phyloP scores from a whole-genome alignment of 371 early-diverging fungal genomes.

The Mortierella sp. region DNA sequence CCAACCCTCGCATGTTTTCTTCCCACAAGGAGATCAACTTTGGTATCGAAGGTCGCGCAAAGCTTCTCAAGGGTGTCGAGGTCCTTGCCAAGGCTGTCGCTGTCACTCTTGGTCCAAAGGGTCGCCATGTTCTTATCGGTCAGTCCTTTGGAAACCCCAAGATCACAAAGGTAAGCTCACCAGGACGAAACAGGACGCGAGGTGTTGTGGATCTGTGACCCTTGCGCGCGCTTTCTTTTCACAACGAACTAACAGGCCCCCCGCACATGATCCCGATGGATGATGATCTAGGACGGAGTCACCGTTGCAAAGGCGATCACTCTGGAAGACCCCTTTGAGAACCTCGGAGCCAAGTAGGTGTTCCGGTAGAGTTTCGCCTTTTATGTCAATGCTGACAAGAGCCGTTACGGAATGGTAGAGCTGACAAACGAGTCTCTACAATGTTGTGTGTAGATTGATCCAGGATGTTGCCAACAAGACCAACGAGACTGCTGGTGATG shows the following conservation, averaged over 20 bases:
- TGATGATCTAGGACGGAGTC: slow-evolving; percentile 89
- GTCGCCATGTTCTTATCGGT: slow-evolving; percentile 97
- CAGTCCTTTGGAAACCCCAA: slow-evolving; percentile 97
- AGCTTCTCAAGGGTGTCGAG: slow-evolving; percentile 93
- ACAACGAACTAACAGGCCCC: too few species aligned
- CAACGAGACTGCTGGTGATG: slow-evolving; percentile 98
- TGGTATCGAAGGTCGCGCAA: slow-evolving; percentile 95
- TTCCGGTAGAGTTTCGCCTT: too few species aligned
- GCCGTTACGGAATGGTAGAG: too few species aligned
- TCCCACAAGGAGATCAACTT: slow-evolving; percentile 96
- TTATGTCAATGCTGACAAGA: too few species aligned
- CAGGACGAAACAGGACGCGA: too few species aligned
- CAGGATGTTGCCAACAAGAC: slow-evolving; percentile 99
- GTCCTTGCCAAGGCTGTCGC: slow-evolving; percentile 97
- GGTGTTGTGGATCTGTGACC: too few species aligned
- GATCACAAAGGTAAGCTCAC: slow-evolving; percentile 85
- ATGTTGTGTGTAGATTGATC: slow-evolving; percentile 73
- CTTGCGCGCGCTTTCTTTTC: too few species aligned
- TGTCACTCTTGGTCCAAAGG: slow-evolving; percentile 98
- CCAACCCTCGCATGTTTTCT: slow-evolving; percentile 75
- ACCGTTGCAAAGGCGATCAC: slow-evolving; percentile 97
- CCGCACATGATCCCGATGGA: slow-evolving; percentile 1
- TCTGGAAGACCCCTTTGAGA: slow-evolving; percentile 96
- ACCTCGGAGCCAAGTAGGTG: slow-evolving; percentile 91
- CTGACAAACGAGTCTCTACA: background rate